Base-by-base conservation (phyloP, 192 early-diverging fungal genomes). In the Coemansia sp. region DNA sequence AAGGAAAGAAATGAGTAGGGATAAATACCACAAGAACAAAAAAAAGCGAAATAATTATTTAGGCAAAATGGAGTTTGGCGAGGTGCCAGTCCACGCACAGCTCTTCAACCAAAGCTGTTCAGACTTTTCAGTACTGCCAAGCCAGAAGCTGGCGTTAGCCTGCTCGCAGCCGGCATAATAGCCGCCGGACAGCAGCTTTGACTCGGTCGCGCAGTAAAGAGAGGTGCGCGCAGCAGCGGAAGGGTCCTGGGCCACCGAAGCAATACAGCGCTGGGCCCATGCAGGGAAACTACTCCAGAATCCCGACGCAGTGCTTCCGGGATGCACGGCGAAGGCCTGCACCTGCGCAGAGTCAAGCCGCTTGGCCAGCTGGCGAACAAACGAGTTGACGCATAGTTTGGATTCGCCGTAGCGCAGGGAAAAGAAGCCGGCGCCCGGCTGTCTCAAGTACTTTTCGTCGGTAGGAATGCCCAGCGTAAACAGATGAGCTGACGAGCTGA, bases 321-420 rank as follows among this genome's bases (percentile, higher is more conserved):
- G 81, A 39, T 83, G 75, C n/a, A 83, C 81, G 3, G 74, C 71
- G 53, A 42, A 73, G 4, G 59, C 67, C 18, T 65, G 45, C 37
- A 68, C 56, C 9, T 53, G 15, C 2, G n/a, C 63, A 2, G 65
- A 54, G n/a, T 58, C 63, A 3, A 83, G 61, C 11, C 76, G 71
- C 7, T 21, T 32, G 0, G 52, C 47, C 44, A 83, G 64, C 69
- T 71, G 52, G 58, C 67, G 68, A 4, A 74, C 72, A 72, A 83
- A 83, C 43, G 76, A 65, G 57, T 69, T 77, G 40, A 83, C 81
- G 38, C 75, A 77, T 4, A 77, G 69, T 63, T 83, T 83, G 44
- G 81, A 77, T 42, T 77, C 75, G 48, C 75, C 81, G 21, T 83
- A 83, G 16, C 75, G 69, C 43, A 83, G 69, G 16, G 81, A 78